These are phyloP conservation scores for Pistacia atlantica DNA, from an alignment of 345 rosid species.

Conservation along the genomic window DNA sequence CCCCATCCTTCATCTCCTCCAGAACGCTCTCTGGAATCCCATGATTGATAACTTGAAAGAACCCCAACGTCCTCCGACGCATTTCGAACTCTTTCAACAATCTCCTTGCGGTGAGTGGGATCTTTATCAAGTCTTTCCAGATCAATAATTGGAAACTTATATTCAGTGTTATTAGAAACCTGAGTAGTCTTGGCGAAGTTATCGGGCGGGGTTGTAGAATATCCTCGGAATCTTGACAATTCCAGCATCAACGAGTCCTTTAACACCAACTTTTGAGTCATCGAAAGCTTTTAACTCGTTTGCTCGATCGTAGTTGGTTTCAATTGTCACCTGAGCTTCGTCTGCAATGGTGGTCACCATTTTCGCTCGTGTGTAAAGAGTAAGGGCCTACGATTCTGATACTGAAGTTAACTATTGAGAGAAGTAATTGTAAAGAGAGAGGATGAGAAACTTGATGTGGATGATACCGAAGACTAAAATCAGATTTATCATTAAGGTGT, in stretches of 20 bases:
- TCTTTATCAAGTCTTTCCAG: constrained; percentile 4
- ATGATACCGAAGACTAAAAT: too few relatives aligned
- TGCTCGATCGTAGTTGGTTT: neutral
- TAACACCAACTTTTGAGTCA: constrained; percentile 13
- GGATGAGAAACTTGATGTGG: too few relatives aligned
- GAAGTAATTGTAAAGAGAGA: too few relatives aligned
- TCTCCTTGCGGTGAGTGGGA: constrained; percentile 10
- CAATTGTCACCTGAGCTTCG: neutral
- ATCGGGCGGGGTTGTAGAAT: constrained; percentile 6
- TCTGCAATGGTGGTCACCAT: neutral
- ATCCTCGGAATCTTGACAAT: constrained; percentile 11
- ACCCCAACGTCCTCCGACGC: constrained; percentile 14
- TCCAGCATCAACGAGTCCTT: constrained; percentile 13
- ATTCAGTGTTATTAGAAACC: neutral
- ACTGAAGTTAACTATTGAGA: too few relatives aligned
- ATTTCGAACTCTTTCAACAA: constrained; percentile 6
- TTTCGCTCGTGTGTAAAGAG: neutral
- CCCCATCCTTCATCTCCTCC: constrained; percentile 11
- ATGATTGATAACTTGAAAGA: constrained; percentile 23
- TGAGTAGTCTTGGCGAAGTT: neutral
- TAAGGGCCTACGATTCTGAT: too few relatives aligned
- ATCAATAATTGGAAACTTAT: neutral
- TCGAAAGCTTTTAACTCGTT: constrained; percentile 19
- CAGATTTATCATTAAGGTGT: too few relatives aligned
- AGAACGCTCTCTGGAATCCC: constrained; percentile 15